phyloP scores from a whole-genome alignment of 257 asterid genomes.

The Solanum rostratum region DNA sequence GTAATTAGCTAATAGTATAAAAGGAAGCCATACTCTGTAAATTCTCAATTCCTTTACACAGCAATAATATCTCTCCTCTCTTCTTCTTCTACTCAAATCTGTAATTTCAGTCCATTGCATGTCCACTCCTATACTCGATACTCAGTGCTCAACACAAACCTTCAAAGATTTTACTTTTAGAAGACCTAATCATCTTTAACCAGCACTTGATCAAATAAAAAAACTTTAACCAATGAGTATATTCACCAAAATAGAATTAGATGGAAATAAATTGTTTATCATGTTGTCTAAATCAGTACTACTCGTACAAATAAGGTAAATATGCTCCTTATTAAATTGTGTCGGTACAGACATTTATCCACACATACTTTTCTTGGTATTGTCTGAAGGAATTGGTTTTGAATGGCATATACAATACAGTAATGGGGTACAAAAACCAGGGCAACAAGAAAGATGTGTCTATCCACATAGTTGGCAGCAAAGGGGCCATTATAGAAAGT shows the following conservation, averaged over 20 bases:
- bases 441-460: not conserved
- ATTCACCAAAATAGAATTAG: not conserved
- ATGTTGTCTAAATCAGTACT: not conserved
- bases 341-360: not conserved
- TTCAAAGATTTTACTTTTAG: not conserved
- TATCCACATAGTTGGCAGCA: not conserved
- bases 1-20: no score
- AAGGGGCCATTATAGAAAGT: not conserved
- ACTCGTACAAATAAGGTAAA: not conserved
- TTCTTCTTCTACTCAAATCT: no score
- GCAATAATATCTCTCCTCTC: no score
- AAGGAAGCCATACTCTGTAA: no score
- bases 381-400: not conserved
- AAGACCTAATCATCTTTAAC: not conserved
- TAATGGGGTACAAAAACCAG: not conserved
- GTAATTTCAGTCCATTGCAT: no score
- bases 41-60: no score
- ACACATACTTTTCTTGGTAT: not conserved
- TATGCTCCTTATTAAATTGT: not conserved
- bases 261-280: not conserved
- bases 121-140: no score
- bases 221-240: not conserved
- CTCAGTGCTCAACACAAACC: no score
- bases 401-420: not conserved
- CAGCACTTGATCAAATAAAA: not conserved